Conservation (phyloP, 306 rosid genomes). For the Prunus dulcis region DNA sequence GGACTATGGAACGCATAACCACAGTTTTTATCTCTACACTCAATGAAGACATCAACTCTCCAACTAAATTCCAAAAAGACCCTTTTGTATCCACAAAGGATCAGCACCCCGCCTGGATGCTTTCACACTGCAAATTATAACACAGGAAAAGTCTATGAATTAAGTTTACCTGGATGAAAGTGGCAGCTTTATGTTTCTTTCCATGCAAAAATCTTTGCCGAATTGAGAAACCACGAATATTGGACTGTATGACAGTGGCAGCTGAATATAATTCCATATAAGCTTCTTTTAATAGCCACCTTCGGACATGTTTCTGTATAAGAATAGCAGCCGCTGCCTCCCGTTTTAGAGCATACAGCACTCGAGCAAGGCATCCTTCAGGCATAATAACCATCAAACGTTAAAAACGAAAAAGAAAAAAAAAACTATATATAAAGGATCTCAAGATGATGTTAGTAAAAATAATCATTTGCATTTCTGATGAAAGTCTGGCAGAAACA, state of each 20-base stretch:
- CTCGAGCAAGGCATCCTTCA: slow-evolving; percentile 71
- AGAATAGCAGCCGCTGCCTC: slow-evolving; percentile 64
- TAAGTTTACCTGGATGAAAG: slow-evolving; percentile 66
- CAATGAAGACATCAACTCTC: not conserved
- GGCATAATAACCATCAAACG: slow-evolving; percentile 20
- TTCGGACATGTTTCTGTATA: slow-evolving; percentile 63
- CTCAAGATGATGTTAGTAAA: not conserved
- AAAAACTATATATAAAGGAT: not conserved
- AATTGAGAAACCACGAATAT: slow-evolving; percentile 61
- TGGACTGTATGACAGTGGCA: slow-evolving; percentile 58
- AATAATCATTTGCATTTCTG: not conserved
- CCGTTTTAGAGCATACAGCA: slow-evolving; percentile 55
- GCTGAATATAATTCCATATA: slow-evolving; percentile 54
- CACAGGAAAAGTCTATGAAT: slow-evolving; percentile 6
- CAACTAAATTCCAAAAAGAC: not conserved
- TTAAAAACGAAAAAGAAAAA: not conserved
- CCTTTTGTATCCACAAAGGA: no score
- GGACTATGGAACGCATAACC: not conserved
- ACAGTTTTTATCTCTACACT: not conserved
- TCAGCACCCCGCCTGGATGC: no score
- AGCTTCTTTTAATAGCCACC: slow-evolving; percentile 47
- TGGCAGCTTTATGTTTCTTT: slow-evolving; percentile 77
- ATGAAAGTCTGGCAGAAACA: slow-evolving; percentile 3
- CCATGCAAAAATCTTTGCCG: slow-evolving; percentile 56
- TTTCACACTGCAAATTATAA: slow-evolving; percentile 16